Evolutionary conservation across 2,329 filamentous ascomycete species (phyloP), one percentile per base, ranked within the genome.

Genomic region (Trichoderma gracile): DNA sequence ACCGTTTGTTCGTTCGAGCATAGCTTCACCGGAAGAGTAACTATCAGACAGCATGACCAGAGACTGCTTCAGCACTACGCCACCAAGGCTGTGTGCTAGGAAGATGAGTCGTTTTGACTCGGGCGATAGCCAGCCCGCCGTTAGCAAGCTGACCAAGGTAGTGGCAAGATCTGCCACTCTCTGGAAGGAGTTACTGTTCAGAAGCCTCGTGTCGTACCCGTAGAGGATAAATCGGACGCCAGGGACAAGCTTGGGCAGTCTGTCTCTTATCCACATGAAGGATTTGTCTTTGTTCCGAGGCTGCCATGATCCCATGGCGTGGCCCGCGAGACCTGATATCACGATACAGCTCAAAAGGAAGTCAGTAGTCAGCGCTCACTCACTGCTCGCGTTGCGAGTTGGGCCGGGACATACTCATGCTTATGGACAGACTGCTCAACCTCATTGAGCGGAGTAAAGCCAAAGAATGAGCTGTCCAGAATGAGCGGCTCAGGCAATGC

Each of bases 271-370:
- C 66, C 66, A 67, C 59, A 64, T 60, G 42, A 56, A 67, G 0
- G 54, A 63, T 14, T 67, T 66, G 17, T 67, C 49, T 0, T 19
- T 17, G 19, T 43, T 58, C 8, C 27, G 46, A 9, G 63, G 63
- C 21, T 66, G 63, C 66, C 66, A 67, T 12, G 66, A 66, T 23
- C 63, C 58, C 30, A 67, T 58, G 5, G 66, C 58, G n/a, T 67
- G 66, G 27, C 58, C 61, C 4, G 38, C 57, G 3, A 66, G 57
- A 1, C 66, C 66, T 1, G 66, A 67, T 5, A 67, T 45, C 25
- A 62, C 59, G 19, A 67, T 53, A 14, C 66, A 66, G 17, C 66
- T n/a, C n/a, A n/a, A n/a, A n/a, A n/a, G n/a, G n/a, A n/a, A n/a
- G n/a, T n/a, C n/a, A n/a, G n/a, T n/a, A n/a, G n/a, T n/a, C n/a